Evolutionary conservation across 257 asterid genomes (phyloP).

Genomic region (Solanum chaucha): DNA sequence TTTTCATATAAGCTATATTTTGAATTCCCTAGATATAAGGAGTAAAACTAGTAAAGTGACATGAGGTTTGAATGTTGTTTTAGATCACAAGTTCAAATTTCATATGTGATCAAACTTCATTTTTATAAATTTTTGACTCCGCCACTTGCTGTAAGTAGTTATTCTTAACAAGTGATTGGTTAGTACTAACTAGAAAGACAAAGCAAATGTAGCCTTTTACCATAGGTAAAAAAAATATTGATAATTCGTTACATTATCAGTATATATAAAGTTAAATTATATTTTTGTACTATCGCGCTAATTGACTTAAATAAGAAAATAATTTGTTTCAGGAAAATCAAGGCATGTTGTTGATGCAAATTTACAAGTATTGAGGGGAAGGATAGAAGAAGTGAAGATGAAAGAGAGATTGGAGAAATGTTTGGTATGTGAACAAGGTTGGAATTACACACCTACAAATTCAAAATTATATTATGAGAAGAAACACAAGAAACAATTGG

Average conservation of each 20-base stretch:
- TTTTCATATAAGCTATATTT: too few relatives aligned
- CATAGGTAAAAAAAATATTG: background rate
- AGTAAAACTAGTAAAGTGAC: background rate
- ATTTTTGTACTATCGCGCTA: too few relatives aligned
- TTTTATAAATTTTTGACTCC: background rate
- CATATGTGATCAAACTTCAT: background rate
- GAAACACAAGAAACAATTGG: background rate
- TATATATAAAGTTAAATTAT: background rate
- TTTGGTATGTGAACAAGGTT: conserved; percentile 10
- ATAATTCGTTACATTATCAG: too few relatives aligned
- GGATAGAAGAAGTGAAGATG: conserved; percentile 32
- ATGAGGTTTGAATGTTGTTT: too few relatives aligned
- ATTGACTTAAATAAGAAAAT: background rate
- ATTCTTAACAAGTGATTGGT: too few relatives aligned
- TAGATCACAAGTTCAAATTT: too few relatives aligned
- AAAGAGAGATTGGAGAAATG: conserved; percentile 40
- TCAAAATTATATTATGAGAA: background rate
- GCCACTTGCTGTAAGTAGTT: background rate
- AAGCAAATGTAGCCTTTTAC: background rate
- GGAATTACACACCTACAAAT: conserved; percentile 17
- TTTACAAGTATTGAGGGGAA: conserved; percentile 29
- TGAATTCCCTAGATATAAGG: background rate
- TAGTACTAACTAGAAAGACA: background rate
- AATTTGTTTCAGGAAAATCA: conserved; percentile 20
- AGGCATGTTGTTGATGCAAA: conserved; percentile 29